These are phyloP conservation scores for Candida glucosophila DNA, from an alignment of 1,139 yeast genomes.

Conservation along the genomic window DNA sequence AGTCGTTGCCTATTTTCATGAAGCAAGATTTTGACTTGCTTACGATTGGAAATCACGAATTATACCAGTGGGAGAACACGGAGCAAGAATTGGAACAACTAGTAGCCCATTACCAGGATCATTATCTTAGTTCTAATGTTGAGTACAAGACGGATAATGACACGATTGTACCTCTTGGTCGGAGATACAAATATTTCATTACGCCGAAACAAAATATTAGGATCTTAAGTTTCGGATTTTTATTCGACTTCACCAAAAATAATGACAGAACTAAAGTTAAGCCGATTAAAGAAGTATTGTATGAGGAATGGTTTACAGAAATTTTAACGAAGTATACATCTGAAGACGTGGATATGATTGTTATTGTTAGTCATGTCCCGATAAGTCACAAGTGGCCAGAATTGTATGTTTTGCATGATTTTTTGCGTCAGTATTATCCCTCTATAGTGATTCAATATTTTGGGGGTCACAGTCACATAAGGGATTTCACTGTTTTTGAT, in stretches of 20 bases:
- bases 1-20: constrained; percentile 56
- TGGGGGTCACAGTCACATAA: constrained; percentile 92
- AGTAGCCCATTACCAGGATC: constrained; percentile 50
- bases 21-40: constrained; percentile 67
- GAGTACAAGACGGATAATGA: constrained; percentile 47
- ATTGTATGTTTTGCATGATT: constrained; percentile 40
- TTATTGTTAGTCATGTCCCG: constrained; percentile 79
- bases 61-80: constrained; percentile 65
- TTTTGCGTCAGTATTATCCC: constrained; percentile 53
- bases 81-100: constrained; percentile 56
- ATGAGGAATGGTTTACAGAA: constrained; percentile 57
- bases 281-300: constrained; percentile 47
- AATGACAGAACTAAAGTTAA: constrained; percentile 58
- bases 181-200: constrained; percentile 51
- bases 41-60: constrained; percentile 89
- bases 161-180: constrained; percentile 58
- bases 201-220: constrained; percentile 48
- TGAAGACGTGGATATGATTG: constrained; percentile 51
- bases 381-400: constrained; percentile 52
- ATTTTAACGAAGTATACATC: constrained; percentile 34
- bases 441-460: constrained; percentile 66
- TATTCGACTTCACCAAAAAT: constrained; percentile 65
- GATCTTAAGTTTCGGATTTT: constrained; percentile 66
- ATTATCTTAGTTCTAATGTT: constrained; percentile 76
- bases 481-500: constrained; percentile 75